Evolutionary conservation across 1,139 yeast genomes (phyloP).

Genomic region (Protomyces lactucae-debilis): DNA sequence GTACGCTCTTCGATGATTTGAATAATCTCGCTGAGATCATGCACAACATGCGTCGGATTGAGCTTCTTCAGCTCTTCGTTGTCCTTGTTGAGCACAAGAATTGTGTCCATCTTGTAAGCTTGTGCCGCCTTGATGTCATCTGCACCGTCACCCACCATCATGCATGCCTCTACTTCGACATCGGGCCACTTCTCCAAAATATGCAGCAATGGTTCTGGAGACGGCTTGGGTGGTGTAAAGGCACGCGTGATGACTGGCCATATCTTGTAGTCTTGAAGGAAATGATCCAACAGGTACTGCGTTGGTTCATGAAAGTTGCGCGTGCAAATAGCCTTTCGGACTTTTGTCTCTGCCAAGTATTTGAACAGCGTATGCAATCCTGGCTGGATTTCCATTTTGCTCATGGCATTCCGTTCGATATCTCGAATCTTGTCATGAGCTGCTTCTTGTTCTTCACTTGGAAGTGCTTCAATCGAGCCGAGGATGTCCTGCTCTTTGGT

Average conservation of each 20-base stretch:
- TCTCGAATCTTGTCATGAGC: conserved; percentile 49
- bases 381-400: conserved; percentile 51
- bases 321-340: conserved; percentile 56
- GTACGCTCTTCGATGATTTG: not conserved
- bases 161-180: conserved; percentile 44
- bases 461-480: conserved; percentile 45
- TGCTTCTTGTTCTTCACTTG: conserved; percentile 39
- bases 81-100: conserved; percentile 41
- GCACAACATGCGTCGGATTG: conserved; percentile 10
- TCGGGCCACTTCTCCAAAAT: conserved; percentile 47
- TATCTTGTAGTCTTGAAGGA: conserved; percentile 45
- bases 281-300: conserved; percentile 45
- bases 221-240: conserved; percentile 61
- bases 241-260: conserved; percentile 55
- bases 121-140: conserved; percentile 62
- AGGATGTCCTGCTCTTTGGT: conserved; percentile 50
- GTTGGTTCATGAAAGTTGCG: conserved; percentile 48
- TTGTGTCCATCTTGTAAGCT: conserved; percentile 54
- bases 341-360: conserved; percentile 38
- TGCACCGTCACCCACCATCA: conserved; percentile 67
- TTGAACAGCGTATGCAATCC: conserved; percentile 40
- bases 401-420: conserved; percentile 57
- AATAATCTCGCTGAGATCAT: conserved; percentile 19
- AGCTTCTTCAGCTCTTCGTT: not conserved
- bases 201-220: conserved; percentile 55